Evolutionary conservation across 2,329 filamentous ascomycete genomes (phyloP).

Genomic region (Chaetoscypha palmicola): DNA sequence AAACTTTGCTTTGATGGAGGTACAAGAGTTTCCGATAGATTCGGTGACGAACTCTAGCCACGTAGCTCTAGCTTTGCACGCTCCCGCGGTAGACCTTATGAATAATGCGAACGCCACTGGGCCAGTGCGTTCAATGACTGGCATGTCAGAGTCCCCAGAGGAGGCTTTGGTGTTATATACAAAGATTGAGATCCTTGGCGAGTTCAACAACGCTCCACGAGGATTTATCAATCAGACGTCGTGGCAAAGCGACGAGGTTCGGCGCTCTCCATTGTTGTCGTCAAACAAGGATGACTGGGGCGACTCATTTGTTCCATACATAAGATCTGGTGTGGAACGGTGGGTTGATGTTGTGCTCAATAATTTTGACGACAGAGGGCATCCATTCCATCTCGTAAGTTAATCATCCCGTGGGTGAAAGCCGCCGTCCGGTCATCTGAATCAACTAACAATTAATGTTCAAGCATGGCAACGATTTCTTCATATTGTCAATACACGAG

Average conservation of each 20-base stretch:
- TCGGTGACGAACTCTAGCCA: too few species aligned
- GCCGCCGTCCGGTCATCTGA: too few species aligned
- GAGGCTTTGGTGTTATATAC: slow-evolving; percentile 9
- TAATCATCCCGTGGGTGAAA: too few species aligned
- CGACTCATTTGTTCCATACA: slow-evolving; percentile 1
- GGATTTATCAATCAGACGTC: slow-evolving; percentile 9
- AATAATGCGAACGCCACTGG: background rate
- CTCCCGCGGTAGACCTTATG: too few species aligned
- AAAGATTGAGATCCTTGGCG: slow-evolving; percentile 10
- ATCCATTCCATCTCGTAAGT: slow-evolving; percentile 42
- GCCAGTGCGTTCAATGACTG: background rate
- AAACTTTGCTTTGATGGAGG: slow-evolving; percentile 7
- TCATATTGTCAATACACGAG: slow-evolving; percentile 8
- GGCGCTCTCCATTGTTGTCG: background rate
- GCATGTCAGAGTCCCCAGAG: background rate
- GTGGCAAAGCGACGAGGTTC: background rate
- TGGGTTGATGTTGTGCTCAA: slow-evolving; percentile 44
- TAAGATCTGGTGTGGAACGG: background rate
- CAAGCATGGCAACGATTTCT: slow-evolving; percentile 26
- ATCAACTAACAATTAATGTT: too few species aligned
- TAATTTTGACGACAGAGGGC: slow-evolving; percentile 39
- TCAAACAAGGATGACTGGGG: background rate
- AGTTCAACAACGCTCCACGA: slow-evolving; percentile 8
- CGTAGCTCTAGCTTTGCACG: too few species aligned
- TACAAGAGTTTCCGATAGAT: slow-evolving; percentile 3